Percentiles rank a stretch among this genome's conserved stretches.
phyloP scores from a whole-genome alignment of 2,329 filamentous ascomycete species.

The Curvularia sp. region DNA sequence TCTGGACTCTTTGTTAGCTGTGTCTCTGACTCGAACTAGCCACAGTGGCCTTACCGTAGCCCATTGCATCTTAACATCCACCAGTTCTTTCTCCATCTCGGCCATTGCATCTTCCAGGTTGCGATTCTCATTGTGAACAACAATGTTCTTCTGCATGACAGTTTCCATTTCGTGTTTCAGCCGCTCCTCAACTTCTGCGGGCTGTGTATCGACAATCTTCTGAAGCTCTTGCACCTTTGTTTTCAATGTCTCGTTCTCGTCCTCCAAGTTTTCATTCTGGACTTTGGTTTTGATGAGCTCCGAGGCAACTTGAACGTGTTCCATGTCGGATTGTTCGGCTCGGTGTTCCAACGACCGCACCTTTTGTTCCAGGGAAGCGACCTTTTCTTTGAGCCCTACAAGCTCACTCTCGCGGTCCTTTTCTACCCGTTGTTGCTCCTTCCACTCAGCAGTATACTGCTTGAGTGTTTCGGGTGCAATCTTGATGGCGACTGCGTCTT shows the following conservation, averaged over 20 bases:
- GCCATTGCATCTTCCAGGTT: conserved; percentile 86
- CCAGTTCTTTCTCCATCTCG: conserved; percentile 90
- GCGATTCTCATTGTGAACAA: conserved; percentile 93
- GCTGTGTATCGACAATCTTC: conserved; percentile 86
- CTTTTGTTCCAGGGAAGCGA: conserved; percentile 70
- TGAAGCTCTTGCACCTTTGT: conserved; percentile 86
- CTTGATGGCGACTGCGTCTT: conserved; percentile 87
- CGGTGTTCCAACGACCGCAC: conserved; percentile 88
- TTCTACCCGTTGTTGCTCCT: conserved; percentile 83
- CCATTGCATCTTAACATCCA: conserved; percentile 92
- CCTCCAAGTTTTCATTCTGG: conserved; percentile 86
- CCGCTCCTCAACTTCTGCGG: conserved; percentile 81
- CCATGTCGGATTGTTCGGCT: conserved; percentile 84
- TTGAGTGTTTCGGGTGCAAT: conserved; percentile 84
- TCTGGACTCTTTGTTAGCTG: conserved; percentile 44
- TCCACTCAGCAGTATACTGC: conserved; percentile 85
- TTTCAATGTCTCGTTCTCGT: conserved; percentile 87
- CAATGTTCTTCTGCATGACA: conserved; percentile 89
- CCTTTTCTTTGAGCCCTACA: conserved; percentile 67
- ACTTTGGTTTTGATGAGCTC: conserved; percentile 93
- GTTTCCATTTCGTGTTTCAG: conserved; percentile 87
- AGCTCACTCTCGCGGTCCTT: conserved; percentile 84
- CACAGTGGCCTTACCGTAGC: conserved; percentile 75
- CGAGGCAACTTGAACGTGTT: conserved; percentile 89
- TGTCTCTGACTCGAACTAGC: not conserved